Evolutionary conservation across 257 asterid species (phyloP).

Genomic region (Handroanthus guayacan): DNA sequence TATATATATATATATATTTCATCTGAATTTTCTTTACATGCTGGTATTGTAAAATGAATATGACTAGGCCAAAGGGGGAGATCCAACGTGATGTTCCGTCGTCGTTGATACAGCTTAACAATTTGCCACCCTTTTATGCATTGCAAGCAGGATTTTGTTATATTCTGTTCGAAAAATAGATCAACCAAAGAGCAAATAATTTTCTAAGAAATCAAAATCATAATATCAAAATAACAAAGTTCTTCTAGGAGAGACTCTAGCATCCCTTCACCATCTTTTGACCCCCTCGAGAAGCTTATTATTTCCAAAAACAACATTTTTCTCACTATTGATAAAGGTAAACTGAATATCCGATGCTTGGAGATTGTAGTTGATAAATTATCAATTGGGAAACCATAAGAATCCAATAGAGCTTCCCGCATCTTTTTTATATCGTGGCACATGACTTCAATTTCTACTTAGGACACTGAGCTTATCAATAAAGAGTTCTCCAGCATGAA

Average conservation of each 20-base stretch:
- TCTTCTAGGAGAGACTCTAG: neutral
- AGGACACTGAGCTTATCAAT: neutral
- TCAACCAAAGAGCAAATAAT: slow-evolving; percentile 11
- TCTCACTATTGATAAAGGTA: neutral
- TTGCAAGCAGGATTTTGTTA: slow-evolving; percentile 16
- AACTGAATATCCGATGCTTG: neutral
- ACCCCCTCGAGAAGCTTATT: neutral
- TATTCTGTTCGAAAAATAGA: neutral
- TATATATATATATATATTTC: neutral
- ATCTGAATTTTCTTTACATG: neutral
- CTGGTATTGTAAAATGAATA: neutral
- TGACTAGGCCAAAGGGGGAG: slow-evolving; percentile 18
- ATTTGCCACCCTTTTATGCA: neutral
- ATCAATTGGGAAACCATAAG: neutral
- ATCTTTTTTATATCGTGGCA: neutral
- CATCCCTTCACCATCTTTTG: neutral
- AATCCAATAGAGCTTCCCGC: neutral
- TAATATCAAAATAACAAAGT: slow-evolving; percentile 1
- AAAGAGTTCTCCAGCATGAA: neutral
- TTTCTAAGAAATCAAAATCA: neutral
- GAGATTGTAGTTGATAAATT: neutral
- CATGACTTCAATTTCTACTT: slow-evolving; percentile 15
- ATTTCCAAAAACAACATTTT: neutral
- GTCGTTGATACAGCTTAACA: neutral
- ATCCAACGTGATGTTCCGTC: neutral